Evolutionary conservation across 768 basidiomycete species (phyloP).

Genomic region (Mycena alexandri): DNA sequence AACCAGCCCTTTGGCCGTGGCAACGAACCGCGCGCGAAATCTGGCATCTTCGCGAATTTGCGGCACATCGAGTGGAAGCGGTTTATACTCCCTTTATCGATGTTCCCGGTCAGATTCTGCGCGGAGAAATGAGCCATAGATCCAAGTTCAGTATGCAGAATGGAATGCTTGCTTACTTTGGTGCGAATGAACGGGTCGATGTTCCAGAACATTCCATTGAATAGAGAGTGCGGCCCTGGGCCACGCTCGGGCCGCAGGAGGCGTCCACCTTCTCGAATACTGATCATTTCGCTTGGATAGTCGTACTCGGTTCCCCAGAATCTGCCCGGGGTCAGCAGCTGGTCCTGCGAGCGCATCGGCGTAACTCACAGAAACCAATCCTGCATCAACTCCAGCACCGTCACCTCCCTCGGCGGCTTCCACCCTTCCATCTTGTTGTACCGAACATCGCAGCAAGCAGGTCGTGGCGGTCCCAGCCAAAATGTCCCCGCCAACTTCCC

Average conservation of each 20-base stretch:
- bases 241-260: conserved; percentile 21
- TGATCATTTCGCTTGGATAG: conserved; percentile 47
- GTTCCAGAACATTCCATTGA: conserved; percentile 41
- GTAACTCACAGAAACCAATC: conserved; percentile 58
- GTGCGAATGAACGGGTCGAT: conserved; percentile 56
- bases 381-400: conserved; percentile 43
- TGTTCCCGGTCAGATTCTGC: conserved; percentile 37
- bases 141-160: neutral
- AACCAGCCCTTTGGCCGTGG: neutral
- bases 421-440: conserved; percentile 37
- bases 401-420: conserved; percentile 28
- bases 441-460: conserved; percentile 48
- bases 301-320: conserved; percentile 60
- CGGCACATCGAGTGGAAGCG: conserved; percentile 25
- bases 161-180: conserved; percentile 45
- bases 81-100: neutral
- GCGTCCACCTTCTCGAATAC: conserved; percentile 58
- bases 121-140: neutral
- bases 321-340: conserved; percentile 43
- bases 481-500: conserved; percentile 40
- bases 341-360: conserved; percentile 15
- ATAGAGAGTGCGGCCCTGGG: neutral
- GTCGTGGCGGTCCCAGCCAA: conserved; percentile 47
- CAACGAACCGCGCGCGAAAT: conserved; percentile 13
- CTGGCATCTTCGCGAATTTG: neutral